Base-by-base conservation (phyloP, 768 basidiomycete species). In the Tulasnella sp. region DNA sequence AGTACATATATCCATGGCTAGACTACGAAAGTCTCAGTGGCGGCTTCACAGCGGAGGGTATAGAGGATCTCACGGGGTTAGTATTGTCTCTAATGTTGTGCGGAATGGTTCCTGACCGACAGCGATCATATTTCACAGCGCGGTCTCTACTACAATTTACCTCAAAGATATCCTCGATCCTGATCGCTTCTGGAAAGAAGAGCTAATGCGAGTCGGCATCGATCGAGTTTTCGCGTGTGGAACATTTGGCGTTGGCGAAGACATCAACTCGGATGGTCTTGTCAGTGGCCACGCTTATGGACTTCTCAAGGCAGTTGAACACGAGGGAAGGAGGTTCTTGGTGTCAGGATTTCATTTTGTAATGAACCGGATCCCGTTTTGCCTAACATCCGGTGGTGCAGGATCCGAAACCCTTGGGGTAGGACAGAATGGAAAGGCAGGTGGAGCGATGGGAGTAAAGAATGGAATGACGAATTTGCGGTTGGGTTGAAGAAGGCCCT, bases 31-130 rank as follows among this genome's bases (percentile, higher is more conserved):
- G 82, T 1, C 75, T 87, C 42, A 72, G 76, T 32, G 81, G 81
- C 29, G 86, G 86, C 6, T 73, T 77, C 26, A 78, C 83, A 19
- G 80, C 80, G 63, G 84, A 87, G 74, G 86, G 84, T 6, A 81
- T 86, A n/a, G 86, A 87, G 77, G 86, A 87, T 75, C 77, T 87
- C 64, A 86, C 86, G 8, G 86, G 86, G 86, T 86, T 75, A 8
- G 79, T 19, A 59, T 26, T 59, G 11, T 14, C 11, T 1, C n/a
- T 8, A 8, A 4, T 9, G 12, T 34, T n/a, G n/a, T n/a, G n/a
- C n/a, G 3, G 35, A 19, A 0, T 66, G 5, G 19, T 7, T 32
- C 36, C 12, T 37, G n/a, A n/a, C 26, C 1, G 12, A n/a, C n/a
- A n/a, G n/a, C n/a, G n/a, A n/a, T n/a, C n/a, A n/a, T n/a, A n/a